These are phyloP conservation scores for Lichtheimia ornata DNA, from an alignment of 371 early-diverging fungal genomes.

Conservation along the genomic window DNA sequence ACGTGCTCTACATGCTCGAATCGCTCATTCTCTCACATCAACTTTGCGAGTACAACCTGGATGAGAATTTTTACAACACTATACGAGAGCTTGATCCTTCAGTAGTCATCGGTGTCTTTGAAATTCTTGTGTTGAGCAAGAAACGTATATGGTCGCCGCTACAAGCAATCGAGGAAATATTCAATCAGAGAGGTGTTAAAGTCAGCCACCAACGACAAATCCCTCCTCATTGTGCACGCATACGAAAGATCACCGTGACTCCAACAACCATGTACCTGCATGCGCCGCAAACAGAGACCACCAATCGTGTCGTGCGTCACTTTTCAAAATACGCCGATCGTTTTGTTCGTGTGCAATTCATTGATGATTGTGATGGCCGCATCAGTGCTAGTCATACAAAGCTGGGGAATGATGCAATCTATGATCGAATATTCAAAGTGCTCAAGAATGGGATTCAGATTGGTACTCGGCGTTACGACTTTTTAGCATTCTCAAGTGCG, in stretches of 20 bases:
- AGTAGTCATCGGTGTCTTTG: conserved; percentile 37
- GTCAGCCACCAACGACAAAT: conserved; percentile 23
- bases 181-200: conserved; percentile 19
- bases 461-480: conserved; percentile 62
- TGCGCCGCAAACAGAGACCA: conserved; percentile 58
- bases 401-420: conserved; percentile 37
- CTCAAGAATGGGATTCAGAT: conserved; percentile 60
- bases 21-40: conserved; percentile 35
- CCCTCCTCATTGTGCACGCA: conserved; percentile 52
- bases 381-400: conserved; percentile 32
- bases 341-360: conserved; percentile 70
- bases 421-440: conserved; percentile 50
- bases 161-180: conserved; percentile 17
- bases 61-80: conserved; percentile 29
- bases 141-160: conserved; percentile 48
- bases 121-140: conserved; percentile 25
- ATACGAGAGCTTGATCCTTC: conserved; percentile 19
- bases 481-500: conserved; percentile 71
- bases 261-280: conserved; percentile 60
- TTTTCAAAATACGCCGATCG: conserved; percentile 50
- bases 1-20: conserved; percentile 54
- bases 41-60: conserved; percentile 46
- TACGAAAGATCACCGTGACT: conserved; percentile 66
- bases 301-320: conserved; percentile 69
- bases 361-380: conserved; percentile 60